Evolutionary conservation across 441 rosid genomes (phyloP).

Genomic region (Corymbia calophylla): DNA sequence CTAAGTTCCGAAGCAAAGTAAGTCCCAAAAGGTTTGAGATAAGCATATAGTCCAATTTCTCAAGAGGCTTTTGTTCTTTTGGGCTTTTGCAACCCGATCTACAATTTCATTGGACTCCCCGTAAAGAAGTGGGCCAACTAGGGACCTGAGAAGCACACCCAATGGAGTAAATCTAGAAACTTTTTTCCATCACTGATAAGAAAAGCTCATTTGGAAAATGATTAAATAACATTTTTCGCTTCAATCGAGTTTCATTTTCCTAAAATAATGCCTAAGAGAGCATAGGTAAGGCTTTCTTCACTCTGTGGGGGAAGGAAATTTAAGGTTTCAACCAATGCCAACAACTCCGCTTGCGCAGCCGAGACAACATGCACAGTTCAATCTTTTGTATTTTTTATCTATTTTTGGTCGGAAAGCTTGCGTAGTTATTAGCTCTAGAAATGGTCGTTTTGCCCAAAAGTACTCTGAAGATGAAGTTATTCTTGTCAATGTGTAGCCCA

Average conservation of each 20-base stretch:
- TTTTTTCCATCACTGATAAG: too few relatives aligned
- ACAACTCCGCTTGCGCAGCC: accelerated
- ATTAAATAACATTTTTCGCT: too few relatives aligned
- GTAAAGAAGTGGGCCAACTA: not conserved
- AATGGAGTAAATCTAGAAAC: too few relatives aligned
- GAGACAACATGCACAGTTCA: not conserved
- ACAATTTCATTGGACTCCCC: not conserved
- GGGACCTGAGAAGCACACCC: not conserved
- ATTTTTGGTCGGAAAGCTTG: too few relatives aligned
- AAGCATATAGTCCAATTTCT: not conserved
- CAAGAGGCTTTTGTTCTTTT: not conserved
- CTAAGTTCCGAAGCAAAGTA: not conserved
- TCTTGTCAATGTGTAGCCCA: not conserved
- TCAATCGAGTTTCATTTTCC: too few relatives aligned
- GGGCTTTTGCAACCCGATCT: not conserved
- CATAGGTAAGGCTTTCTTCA: not conserved
- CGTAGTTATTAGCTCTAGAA: not conserved
- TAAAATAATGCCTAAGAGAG: not conserved
- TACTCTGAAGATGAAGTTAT: too few relatives aligned
- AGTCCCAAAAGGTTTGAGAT: not conserved
- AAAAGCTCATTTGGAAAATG: too few relatives aligned
- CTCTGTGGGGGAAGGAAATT: not conserved
- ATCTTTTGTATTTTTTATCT: not conserved
- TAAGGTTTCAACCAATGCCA: too few relatives aligned
- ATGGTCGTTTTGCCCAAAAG: not conserved